These are phyloP conservation scores for Tricholoma saponaceum DNA, from an alignment of 768 basidiomycete species.

Conservation along the genomic window DNA sequence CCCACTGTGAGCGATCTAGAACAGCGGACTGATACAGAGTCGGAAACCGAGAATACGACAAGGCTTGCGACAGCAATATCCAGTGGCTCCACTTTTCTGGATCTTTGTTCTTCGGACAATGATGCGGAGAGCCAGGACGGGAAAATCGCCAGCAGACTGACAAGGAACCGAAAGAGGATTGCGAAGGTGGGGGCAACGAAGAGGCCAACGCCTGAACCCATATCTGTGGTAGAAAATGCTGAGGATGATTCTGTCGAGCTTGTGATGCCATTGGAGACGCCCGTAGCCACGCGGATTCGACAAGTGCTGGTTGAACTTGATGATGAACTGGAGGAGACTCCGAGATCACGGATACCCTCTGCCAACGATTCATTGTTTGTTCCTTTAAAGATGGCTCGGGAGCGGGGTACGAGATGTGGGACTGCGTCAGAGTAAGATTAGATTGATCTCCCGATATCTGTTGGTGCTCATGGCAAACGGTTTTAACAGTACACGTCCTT, in stretches of 20 bases:
- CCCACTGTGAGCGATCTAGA: background rate
- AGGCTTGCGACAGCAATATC: background rate
- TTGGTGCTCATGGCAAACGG: background rate
- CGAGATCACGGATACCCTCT: constrained; percentile 1
- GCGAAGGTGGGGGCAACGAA: background rate
- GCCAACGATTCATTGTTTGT: background rate
- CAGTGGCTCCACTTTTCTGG: background rate
- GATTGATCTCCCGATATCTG: background rate
- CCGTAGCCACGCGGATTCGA: background rate
- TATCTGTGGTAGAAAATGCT: background rate
- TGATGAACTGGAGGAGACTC: constrained; percentile 7
- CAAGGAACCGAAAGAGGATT: background rate
- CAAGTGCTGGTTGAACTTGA: constrained; percentile 2
- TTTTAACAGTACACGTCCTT: background rate
- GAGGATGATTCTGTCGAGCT: background rate
- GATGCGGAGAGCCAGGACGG: background rate
- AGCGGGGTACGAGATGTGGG: background rate
- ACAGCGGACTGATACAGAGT: background rate
- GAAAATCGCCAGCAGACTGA: background rate
- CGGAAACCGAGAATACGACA: background rate
- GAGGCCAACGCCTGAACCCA: background rate
- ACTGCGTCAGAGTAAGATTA: background rate
- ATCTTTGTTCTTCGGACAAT: constrained; percentile 1
- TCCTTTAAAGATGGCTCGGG: background rate
- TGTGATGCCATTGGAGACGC: background rate